Percentiles rank a stretch among this genome's conserved stretches.
phyloP scores from a whole-genome alignment of 192 early-diverging fungal species.

The Gaertneriomyces semiglobifer region DNA sequence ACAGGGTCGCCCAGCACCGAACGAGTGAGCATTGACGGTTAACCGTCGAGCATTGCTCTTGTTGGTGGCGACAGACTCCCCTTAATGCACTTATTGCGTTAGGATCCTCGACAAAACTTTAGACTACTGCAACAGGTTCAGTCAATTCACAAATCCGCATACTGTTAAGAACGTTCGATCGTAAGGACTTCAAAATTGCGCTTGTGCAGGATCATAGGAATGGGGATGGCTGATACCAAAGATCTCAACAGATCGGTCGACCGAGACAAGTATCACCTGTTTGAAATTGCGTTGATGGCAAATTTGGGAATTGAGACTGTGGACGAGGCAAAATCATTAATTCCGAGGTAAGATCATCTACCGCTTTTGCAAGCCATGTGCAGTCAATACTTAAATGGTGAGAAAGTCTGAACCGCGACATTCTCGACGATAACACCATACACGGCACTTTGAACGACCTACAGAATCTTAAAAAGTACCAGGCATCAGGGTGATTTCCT shows the following conservation, averaged over 20 bases:
- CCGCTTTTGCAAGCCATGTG: not conserved
- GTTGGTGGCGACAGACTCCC: not conserved
- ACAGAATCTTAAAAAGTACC: constrained; percentile 73
- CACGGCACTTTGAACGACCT: constrained; percentile 76
- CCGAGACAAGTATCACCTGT: constrained; percentile 51
- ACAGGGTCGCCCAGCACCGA: constrained; percentile 14
- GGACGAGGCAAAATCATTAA: constrained; percentile 86
- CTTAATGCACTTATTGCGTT: not conserved
- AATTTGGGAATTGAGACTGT: constrained; percentile 88
- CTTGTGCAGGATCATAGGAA: not conserved
- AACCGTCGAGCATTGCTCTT: not conserved
- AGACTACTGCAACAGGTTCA: constrained; percentile 81
- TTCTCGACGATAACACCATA: constrained; percentile 65
- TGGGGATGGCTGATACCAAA: not conserved
- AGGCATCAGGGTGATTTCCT: constrained; percentile 6
- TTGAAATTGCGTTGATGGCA: constrained; percentile 86
- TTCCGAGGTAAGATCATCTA: constrained; percentile 66
- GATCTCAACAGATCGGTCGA: constrained; percentile 7
- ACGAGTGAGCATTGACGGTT: constrained; percentile 6
- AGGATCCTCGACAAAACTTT: constrained; percentile 80
- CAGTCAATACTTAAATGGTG: not conserved
- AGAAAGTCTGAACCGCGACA: constrained; percentile 15
- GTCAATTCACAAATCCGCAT: constrained; percentile 79
- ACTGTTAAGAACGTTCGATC: constrained; percentile 79
- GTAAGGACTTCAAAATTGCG: constrained; percentile 36